Evolutionary conservation across 2,329 filamentous ascomycete genomes (phyloP).

Genomic region (Ophidiomyces ophidiicola): DNA sequence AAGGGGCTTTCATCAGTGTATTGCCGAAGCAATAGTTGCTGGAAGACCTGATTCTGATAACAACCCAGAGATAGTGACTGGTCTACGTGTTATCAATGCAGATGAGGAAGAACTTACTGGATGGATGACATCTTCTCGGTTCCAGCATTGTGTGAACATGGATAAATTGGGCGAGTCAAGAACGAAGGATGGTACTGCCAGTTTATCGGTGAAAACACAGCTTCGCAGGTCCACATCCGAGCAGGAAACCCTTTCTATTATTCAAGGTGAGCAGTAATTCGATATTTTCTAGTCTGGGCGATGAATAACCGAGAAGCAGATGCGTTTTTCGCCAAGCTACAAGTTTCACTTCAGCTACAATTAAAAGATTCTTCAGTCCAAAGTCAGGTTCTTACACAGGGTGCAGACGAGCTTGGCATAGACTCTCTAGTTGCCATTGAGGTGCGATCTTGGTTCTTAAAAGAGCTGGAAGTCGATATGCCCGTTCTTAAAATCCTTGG

Average conservation of each 20-base stretch:
- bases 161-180: neutral
- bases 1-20: conserved; percentile 41
- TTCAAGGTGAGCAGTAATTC: neutral
- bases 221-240: neutral
- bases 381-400: neutral
- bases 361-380: neutral
- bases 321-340: conserved; percentile 2
- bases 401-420: conserved; percentile 11
- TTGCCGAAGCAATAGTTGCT: conserved; percentile 40
- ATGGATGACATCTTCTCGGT: conserved; percentile 2
- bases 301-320: neutral
- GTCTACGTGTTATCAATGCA: conserved; percentile 17
- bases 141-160: neutral
- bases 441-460: conserved; percentile 14
- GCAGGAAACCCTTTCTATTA: conserved; percentile 1
- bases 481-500: conserved; percentile 14
- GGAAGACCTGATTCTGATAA: conserved; percentile 25
- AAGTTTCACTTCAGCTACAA: conserved; percentile 1
- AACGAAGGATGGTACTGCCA: neutral
- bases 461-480: conserved; percentile 14
- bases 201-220: neutral
- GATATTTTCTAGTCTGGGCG: neutral
- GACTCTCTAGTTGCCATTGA: conserved; percentile 16
- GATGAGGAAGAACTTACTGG: conserved; percentile 27
- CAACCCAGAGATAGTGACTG: conserved; percentile 4